These are phyloP conservation scores for Cutaneotrichosporon mucoides DNA, from an alignment of 1,284 basidiomycete species.

Conservation along the genomic window DNA sequence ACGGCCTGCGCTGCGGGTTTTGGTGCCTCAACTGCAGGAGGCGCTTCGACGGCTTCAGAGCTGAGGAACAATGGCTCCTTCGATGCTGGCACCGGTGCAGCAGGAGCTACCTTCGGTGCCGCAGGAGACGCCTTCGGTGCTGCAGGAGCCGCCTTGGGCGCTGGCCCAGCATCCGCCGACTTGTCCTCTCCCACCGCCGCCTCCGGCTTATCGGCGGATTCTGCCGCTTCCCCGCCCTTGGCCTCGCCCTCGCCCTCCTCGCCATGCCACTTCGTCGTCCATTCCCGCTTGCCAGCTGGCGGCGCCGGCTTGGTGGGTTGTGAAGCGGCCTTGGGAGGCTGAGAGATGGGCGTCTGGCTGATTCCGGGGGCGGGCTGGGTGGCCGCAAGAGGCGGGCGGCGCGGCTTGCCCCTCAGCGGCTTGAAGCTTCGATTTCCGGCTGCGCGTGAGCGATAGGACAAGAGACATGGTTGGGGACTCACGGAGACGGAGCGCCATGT, in stretches of 20 bases:
- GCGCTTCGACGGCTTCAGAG: too few relatives aligned
- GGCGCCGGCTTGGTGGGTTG: neutral
- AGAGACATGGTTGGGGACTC: neutral
- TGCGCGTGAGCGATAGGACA: slow-evolving; percentile 1
- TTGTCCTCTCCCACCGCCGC: too few relatives aligned
- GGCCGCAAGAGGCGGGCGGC: neutral
- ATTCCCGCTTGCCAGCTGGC: neutral
- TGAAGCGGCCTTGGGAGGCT: neutral
- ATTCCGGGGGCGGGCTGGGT: neutral
- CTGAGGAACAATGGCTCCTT: too few relatives aligned
- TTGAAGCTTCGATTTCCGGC: slow-evolving; percentile 36
- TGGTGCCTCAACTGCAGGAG: too few relatives aligned
- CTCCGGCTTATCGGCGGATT: too few relatives aligned
- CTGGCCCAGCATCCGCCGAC: too few relatives aligned
- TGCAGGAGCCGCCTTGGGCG: too few relatives aligned
- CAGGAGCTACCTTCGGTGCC: too few relatives aligned
- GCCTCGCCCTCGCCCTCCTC: neutral
- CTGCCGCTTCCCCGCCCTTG: neutral
- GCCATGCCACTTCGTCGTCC: neutral
- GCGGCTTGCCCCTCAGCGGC: slow-evolving; percentile 20
- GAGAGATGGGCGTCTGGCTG: neutral
- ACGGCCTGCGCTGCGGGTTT: too few relatives aligned
- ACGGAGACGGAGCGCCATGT: slow-evolving; percentile 27
- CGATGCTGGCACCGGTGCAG: too few relatives aligned
- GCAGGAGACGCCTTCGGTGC: too few relatives aligned